These are phyloP conservation scores for Arthrobotrys pseudoclavata DNA, from an alignment of 2,329 filamentous ascomycete species.

Conservation along the genomic window DNA sequence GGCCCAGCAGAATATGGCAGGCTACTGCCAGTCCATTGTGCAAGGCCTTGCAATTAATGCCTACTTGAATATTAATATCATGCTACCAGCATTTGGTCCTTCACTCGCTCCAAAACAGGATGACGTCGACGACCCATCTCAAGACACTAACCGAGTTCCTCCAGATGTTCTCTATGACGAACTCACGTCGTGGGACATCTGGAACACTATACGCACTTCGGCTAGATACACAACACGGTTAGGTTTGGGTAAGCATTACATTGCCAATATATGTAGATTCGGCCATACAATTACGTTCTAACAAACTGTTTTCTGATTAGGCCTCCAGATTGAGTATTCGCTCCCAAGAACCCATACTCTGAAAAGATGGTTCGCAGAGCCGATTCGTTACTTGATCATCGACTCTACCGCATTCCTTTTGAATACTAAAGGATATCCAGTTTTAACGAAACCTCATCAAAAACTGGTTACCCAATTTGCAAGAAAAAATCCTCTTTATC, in stretches of 20 bases:
- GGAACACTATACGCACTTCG: constrained; percentile 89
- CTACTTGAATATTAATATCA: constrained; percentile 83
- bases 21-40: constrained; percentile 86
- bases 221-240: constrained; percentile 85
- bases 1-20: constrained; percentile 74
- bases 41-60: constrained; percentile 81
- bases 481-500: constrained; percentile 75
- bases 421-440: constrained; percentile 75
- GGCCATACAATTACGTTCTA: constrained; percentile 67
- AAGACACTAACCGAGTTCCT: constrained; percentile 65
- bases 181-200: constrained; percentile 90
- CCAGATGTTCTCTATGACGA: constrained; percentile 69
- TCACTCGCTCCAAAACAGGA: constrained; percentile 68
- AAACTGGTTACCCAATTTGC: constrained; percentile 75
- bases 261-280: background rate
- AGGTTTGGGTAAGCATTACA: constrained; percentile 77
- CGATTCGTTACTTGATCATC: constrained; percentile 75
- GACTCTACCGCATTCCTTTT: constrained; percentile 71
- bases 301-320: constrained; percentile 65
- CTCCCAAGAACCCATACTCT: constrained; percentile 68
- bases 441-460: constrained; percentile 75
- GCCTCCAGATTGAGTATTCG: constrained; percentile 67
- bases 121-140: constrained; percentile 71
- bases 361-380: constrained; percentile 78
- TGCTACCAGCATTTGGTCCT: constrained; percentile 82